Evolutionary conservation across 441 rosid genomes (phyloP).

Genomic region (Croton laevigatus): DNA sequence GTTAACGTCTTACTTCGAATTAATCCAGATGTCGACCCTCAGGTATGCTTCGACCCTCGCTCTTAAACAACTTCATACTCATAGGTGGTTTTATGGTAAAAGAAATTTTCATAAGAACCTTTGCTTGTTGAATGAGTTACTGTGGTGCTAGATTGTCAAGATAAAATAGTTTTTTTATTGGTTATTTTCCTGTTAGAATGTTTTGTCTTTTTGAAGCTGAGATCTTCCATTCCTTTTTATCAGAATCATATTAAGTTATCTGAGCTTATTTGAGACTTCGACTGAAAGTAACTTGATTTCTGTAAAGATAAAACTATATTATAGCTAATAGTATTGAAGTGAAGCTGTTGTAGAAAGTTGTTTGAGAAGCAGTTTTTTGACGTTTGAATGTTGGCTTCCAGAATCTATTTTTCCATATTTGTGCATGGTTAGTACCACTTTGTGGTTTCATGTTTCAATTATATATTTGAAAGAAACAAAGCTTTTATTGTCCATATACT

Average conservation of each 20-base stretch:
- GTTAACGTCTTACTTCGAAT: constrained; percentile 93
- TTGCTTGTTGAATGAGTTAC: not conserved
- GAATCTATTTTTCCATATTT: not conserved
- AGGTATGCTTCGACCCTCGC: constrained; percentile 43
- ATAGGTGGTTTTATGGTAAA: not conserved
- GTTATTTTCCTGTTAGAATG: not conserved
- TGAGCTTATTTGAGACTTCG: not conserved
- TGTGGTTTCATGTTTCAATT: not conserved
- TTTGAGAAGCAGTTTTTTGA: not conserved
- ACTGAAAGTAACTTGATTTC: not conserved
- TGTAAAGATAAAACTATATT: not conserved
- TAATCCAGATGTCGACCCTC: constrained; percentile 99
- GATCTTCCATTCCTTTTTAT: not conserved
- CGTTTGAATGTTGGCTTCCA: not conserved
- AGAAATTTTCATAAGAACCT: not conserved
- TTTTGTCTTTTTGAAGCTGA: not conserved
- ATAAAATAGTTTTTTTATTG: not conserved
- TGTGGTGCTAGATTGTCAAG: constrained; percentile 4
- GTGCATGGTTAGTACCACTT: not conserved
- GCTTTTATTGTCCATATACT: not conserved
- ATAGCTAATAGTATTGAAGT: not conserved
- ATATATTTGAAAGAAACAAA: not conserved
- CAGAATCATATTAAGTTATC: not conserved
- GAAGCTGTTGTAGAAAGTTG: not conserved
- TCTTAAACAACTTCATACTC: not conserved